Conservation (phyloP, 768 basidiomycete species). For the Phaeotremella fagi region DNA sequence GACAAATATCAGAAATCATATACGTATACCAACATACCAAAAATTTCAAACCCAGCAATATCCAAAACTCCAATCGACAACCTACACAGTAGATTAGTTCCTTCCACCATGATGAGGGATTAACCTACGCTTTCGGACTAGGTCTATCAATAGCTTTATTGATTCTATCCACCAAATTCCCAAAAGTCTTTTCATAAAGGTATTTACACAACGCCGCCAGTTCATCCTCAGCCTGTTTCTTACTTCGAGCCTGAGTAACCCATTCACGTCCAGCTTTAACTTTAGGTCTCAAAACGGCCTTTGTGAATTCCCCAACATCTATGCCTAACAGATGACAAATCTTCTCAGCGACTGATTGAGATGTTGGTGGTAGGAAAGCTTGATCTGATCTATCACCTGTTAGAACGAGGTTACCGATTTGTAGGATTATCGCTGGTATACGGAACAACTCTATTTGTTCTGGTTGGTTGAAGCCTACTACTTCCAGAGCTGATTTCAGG, state of each 20-base stretch:
- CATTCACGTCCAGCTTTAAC: slow-evolving; percentile 93
- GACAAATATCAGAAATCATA: background rate
- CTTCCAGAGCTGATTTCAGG: slow-evolving; percentile 78
- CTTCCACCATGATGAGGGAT: background rate
- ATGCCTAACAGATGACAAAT: slow-evolving; percentile 89
- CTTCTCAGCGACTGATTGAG: slow-evolving; percentile 57
- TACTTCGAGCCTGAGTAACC: slow-evolving; percentile 88
- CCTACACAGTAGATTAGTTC: slow-evolving; percentile 11
- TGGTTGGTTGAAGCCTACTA: slow-evolving; percentile 75
- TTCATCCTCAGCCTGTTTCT: slow-evolving; percentile 88
- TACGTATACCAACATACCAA: slow-evolving; percentile 34
- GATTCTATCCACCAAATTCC: slow-evolving; percentile 85
- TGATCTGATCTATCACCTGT: slow-evolving; percentile 75
- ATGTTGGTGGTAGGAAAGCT: slow-evolving; percentile 52
- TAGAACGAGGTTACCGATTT: slow-evolving; percentile 88
- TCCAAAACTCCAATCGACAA: slow-evolving; percentile 93
- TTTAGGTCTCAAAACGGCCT: slow-evolving; percentile 79
- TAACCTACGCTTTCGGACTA: slow-evolving; percentile 59
- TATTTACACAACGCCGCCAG: slow-evolving; percentile 87
- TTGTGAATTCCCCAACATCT: slow-evolving; percentile 77
- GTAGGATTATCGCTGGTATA: slow-evolving; percentile 86
- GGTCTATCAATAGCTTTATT: slow-evolving; percentile 92
- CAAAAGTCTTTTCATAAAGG: slow-evolving; percentile 94
- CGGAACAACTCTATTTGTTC: slow-evolving; percentile 93
- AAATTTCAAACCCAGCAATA: slow-evolving; percentile 98